phyloP scores from a whole-genome alignment of 768 basidiomycete species.

The Suillus luteus region DNA sequence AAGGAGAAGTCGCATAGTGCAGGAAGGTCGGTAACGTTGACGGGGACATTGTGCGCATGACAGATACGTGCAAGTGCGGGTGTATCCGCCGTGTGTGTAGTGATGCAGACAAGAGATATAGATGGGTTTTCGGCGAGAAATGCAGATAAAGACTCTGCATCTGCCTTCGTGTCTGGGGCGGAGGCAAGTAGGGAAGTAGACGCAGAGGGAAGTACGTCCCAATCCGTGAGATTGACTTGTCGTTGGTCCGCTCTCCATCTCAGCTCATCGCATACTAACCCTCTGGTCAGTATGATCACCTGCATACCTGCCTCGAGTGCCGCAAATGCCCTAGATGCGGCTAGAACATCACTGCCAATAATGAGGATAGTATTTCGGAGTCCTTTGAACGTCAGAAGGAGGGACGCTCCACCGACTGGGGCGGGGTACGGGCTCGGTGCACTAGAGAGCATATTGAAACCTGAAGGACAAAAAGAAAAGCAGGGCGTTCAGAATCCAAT shows the following conservation, averaged over 20 bases:
- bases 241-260: constrained; percentile 56
- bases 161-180: constrained; percentile 29
- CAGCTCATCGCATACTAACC: constrained; percentile 70
- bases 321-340: constrained; percentile 81
- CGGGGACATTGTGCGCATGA: constrained; percentile 58
- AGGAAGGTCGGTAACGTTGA: constrained; percentile 89
- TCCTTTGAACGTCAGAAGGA: constrained; percentile 76
- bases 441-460: neutral
- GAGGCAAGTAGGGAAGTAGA: constrained; percentile 23
- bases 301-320: constrained; percentile 77
- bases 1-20: constrained; percentile 89
- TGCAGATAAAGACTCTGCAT: constrained; percentile 48
- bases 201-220: constrained; percentile 45
- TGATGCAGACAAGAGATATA: constrained; percentile 70
- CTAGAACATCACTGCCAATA: constrained; percentile 76
- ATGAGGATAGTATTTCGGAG: constrained; percentile 59
- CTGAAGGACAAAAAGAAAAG: neutral
- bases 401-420: constrained; percentile 65
- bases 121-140: constrained; percentile 40
- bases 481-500: neutral
- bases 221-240: constrained; percentile 62
- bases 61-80: constrained; percentile 58
- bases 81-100: constrained; percentile 59
- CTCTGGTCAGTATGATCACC: constrained; percentile 65
- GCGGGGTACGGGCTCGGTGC: constrained; percentile 37